These are phyloP conservation scores for Cordyceps tenuipes DNA, from an alignment of 2,329 filamentous ascomycete species.

Conservation along the genomic window DNA sequence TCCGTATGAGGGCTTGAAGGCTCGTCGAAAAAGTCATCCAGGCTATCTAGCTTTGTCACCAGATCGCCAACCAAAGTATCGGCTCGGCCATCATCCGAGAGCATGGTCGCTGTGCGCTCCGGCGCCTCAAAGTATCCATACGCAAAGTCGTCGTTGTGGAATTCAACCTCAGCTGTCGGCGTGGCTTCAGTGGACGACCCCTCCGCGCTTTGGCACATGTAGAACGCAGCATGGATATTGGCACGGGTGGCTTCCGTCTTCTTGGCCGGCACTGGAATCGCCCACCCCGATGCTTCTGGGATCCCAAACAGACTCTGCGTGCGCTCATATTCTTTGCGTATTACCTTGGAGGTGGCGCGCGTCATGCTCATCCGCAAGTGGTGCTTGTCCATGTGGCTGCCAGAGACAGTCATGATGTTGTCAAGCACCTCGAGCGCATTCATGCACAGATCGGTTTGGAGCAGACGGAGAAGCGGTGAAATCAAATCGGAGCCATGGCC, in stretches of 20 bases:
- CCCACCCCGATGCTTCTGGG: conserved; percentile 92
- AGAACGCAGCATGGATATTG: conserved; percentile 94
- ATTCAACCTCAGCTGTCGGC: conserved; percentile 80
- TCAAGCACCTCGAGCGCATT: conserved; percentile 88
- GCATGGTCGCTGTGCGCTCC: conserved; percentile 82
- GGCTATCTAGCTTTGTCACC: conserved; percentile 67
- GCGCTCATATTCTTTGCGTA: conserved; percentile 89
- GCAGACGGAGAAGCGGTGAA: conserved; percentile 76
- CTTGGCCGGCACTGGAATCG: conserved; percentile 83
- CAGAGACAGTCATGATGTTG: conserved; percentile 89
- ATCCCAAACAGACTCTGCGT: conserved; percentile 95
- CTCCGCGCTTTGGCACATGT: conserved; percentile 72
- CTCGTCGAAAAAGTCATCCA: conserved; percentile 78
- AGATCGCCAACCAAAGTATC: conserved; percentile 68
- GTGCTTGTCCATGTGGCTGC: conserved; percentile 85
- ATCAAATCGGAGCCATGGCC: conserved; percentile 91
- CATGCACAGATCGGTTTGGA: conserved; percentile 91
- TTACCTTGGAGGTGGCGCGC: conserved; percentile 71
- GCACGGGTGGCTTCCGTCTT: conserved; percentile 79
- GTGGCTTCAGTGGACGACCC: conserved; percentile 50
- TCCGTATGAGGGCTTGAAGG: conserved; percentile 48
- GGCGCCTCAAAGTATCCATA: conserved; percentile 67
- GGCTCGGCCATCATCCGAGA: conserved; percentile 70
- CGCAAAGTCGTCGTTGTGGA: conserved; percentile 81
- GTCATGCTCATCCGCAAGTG: conserved; percentile 98